Conservation (phyloP, 1,139 yeast species). For the Protomyces gravidus region DNA sequence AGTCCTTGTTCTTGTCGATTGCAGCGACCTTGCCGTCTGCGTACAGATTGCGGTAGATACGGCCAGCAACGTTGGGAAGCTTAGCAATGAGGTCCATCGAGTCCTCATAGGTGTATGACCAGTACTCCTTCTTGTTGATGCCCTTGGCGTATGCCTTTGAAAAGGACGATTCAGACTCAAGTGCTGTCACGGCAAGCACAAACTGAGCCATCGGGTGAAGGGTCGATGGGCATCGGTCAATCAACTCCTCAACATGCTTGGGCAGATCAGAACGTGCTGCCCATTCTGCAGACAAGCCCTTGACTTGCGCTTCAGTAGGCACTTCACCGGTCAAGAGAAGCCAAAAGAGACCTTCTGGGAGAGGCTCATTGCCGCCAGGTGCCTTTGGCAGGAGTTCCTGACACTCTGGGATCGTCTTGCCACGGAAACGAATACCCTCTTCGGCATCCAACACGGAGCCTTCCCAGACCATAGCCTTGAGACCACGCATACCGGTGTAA, state of each 20-base stretch:
- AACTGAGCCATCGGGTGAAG: slow-evolving; percentile 71
- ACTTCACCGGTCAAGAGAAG: slow-evolving; percentile 58
- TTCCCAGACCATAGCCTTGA: slow-evolving; percentile 97
- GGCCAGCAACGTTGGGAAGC: slow-evolving; percentile 87
- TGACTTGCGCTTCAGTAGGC: slow-evolving; percentile 55
- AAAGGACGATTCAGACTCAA: slow-evolving; percentile 60
- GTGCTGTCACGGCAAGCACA: slow-evolving; percentile 60
- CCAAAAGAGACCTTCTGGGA: slow-evolving; percentile 66
- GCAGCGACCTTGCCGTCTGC: slow-evolving; percentile 70
- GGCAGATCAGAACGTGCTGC: slow-evolving; percentile 59
- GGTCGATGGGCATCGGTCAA: slow-evolving; percentile 55
- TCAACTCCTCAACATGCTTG: slow-evolving; percentile 50
- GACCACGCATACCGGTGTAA: slow-evolving; percentile 99
- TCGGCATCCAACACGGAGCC: slow-evolving; percentile 97
- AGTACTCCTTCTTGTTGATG: slow-evolving; percentile 56
- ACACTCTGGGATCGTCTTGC: slow-evolving; percentile 92
- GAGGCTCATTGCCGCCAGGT: slow-evolving; percentile 66
- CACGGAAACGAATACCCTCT: slow-evolving; percentile 98
- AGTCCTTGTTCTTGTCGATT: slow-evolving; percentile 72
- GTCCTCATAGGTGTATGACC: slow-evolving; percentile 92
- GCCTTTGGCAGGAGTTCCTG: slow-evolving; percentile 90
- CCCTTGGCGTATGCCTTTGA: slow-evolving; percentile 64
- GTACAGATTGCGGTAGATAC: slow-evolving; percentile 86
- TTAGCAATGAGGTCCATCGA: slow-evolving; percentile 82
- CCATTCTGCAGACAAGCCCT: slow-evolving; percentile 52